Base-by-base conservation (phyloP, 2,329 filamentous ascomycete genomes). In the Fusarium chlamydosporum region DNA sequence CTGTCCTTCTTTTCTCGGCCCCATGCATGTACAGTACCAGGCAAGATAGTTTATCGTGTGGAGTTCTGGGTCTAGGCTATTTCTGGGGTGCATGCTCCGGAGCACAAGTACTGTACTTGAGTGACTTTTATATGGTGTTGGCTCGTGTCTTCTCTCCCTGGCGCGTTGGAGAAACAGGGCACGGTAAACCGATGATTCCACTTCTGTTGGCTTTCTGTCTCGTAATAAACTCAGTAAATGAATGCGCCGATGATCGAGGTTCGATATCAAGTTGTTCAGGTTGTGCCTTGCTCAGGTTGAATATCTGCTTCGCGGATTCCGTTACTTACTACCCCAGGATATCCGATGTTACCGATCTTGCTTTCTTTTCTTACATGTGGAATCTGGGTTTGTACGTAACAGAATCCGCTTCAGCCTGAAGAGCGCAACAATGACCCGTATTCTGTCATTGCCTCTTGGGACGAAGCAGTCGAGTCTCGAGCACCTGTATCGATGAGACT, bases 381-480 rank as follows among this genome's bases (percentile, higher is more conserved):
- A 38, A 61, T 67, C 51, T 69, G 27, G 42, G 53, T 52, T 62
- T 55, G 61, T 70, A 70, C 66, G 66, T 70, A 69, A 67, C 43
- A 38, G 20, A 20, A 55, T 52, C 56, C 50, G 62, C 46, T 35
- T 46, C 33, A 12, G 43, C 41, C 33, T 35, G 26, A 18, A 35
- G 33, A 53, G 18, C 13, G 42, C 40, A 58, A 69, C 23, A 9
- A 16, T 5, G 41, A 43, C 37, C 20, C n/a, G 6, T 11, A 13
- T 6, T 23, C 23, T 26, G 6, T 7, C 12, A 53, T 56, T 62
- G 37, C 48, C 20, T 48, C 38, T 18, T 54, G 18, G 11, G 5
- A 29, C 12, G 20, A 33, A 41, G 10, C 16, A 29, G 29, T 5
- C 26, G 15, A 13, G 42, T 18, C 8, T 34, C 26, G 9, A 23